These are phyloP conservation scores for Tricholoma matsutake DNA, from an alignment of 768 basidiomycete genomes.

Conservation along the genomic window DNA sequence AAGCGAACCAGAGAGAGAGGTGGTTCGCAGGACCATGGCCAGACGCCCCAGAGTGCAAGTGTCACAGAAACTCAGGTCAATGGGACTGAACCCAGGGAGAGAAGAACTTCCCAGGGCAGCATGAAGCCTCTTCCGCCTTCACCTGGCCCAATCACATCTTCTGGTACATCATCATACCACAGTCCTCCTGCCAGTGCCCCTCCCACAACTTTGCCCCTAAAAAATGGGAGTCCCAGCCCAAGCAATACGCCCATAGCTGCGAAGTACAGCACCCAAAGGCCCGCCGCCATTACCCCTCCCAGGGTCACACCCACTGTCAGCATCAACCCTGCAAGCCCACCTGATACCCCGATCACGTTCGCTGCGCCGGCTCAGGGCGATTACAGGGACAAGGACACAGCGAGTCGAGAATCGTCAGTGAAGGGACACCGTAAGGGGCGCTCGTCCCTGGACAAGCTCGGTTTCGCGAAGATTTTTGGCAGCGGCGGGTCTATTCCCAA, in stretches of 20 bases:
- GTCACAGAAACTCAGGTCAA: conserved; percentile 8
- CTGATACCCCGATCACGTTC: conserved; percentile 29
- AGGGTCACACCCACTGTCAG: conserved; percentile 30
- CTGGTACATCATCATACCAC: conserved; percentile 1
- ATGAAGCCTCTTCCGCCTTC: conserved; percentile 34
- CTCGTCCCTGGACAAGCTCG: conserved; percentile 73
- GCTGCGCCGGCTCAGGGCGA: conserved; percentile 5
- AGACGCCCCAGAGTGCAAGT: conserved; percentile 4
- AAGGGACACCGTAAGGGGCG: conserved; percentile 64
- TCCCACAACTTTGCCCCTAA: not conserved
- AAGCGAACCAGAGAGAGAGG: conserved; percentile 1
- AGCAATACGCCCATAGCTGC: conserved; percentile 8
- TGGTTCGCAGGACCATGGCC: not conserved
- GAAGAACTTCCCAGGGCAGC: conserved; percentile 26
- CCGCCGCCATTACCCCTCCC: not conserved
- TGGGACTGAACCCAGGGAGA: conserved; percentile 25
- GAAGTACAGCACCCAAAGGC: conserved; percentile 6
- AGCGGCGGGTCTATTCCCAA: conserved; percentile 33
- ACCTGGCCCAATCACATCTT: conserved; percentile 5
- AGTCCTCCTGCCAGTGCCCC: not conserved
- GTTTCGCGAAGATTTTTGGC: conserved; percentile 73
- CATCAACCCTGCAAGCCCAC: conserved; percentile 37
- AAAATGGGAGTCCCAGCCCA: not conserved
- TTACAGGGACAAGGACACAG: conserved; percentile 27
- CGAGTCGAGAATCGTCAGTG: conserved; percentile 30